Conservation (phyloP, 139 green algal species). For the Deuterostichococcus epilithicus region DNA sequence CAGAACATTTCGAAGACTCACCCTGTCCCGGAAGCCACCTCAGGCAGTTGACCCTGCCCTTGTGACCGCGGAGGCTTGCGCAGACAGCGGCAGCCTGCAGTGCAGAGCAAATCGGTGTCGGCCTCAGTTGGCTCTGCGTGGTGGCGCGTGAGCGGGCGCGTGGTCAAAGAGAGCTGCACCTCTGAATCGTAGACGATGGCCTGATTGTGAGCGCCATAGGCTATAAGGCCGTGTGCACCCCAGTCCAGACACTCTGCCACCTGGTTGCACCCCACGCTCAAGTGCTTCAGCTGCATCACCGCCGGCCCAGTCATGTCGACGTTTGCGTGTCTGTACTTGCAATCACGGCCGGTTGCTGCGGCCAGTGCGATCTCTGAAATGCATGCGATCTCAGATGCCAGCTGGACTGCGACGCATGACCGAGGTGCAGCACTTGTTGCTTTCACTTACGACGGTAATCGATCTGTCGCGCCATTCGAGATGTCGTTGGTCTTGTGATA, state of each 20-base stretch:
- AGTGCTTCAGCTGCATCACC: constrained; percentile 30
- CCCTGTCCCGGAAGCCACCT: constrained; percentile 53
- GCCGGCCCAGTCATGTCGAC: background rate
- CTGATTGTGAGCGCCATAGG: constrained; percentile 61
- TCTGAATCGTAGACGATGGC: constrained; percentile 65
- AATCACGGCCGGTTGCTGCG: background rate
- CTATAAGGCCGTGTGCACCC: constrained; percentile 56
- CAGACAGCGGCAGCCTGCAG: constrained; percentile 47
- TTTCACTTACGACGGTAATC: no score
- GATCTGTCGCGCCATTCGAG: no score
- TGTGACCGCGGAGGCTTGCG: constrained; percentile 67
- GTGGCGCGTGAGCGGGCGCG: no score
- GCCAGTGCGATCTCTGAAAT: no score
- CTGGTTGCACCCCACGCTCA: constrained; percentile 65
- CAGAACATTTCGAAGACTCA: background rate
- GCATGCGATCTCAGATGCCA: no score
- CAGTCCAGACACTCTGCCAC: constrained; percentile 56
- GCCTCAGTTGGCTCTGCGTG: background rate
- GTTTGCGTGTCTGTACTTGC: background rate
- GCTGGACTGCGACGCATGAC: no score
- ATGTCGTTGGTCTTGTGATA: no score
- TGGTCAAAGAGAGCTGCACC: no score
- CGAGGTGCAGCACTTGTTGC: no score
- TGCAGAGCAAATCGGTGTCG: background rate
- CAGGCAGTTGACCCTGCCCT: constrained; percentile 69